These are phyloP conservation scores for Effrenium voratum DNA, from an alignment of 73 alveolate genomes.

Conservation along the genomic window DNA sequence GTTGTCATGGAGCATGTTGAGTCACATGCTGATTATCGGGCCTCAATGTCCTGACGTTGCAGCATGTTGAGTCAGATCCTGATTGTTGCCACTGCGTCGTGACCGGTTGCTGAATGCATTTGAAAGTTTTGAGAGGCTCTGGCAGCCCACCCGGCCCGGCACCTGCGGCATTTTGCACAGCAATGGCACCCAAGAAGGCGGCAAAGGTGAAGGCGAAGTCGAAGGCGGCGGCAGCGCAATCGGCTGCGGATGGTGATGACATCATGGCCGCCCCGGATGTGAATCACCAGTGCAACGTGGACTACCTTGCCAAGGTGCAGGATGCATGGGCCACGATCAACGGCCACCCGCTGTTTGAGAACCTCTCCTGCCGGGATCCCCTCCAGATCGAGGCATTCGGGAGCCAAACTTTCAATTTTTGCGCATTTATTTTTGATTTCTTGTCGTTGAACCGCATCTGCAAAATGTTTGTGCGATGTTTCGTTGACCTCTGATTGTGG, in stretches of 20 bases:
- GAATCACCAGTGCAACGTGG: not conserved
- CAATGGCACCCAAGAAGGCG: slow-evolving; percentile 6
- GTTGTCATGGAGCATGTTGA: not conserved
- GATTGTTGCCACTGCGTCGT: not conserved
- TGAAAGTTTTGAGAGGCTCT: not conserved
- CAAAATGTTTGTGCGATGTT: not conserved
- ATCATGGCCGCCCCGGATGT: too few species aligned
- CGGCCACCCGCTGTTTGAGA: not conserved
- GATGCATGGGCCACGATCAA: not conserved
- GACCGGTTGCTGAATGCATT: not conserved
- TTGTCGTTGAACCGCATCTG: not conserved
- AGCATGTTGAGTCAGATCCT: not conserved
- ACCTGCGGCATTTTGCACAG: not conserved
- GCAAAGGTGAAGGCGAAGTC: not conserved
- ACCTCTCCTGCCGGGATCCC: not conserved
- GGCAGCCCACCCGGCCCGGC: not conserved
- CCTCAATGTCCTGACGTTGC: not conserved
- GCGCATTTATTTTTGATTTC: not conserved
- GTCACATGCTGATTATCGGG: not conserved
- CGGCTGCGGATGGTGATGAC: not conserved
- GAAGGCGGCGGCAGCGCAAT: not conserved
- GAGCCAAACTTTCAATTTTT: not conserved
- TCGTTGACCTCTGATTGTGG: not conserved
- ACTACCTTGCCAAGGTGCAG: not conserved
- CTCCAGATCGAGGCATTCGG: not conserved